These are phyloP conservation scores for Paraconiothyrium sp. DNA, from an alignment of 2,329 filamentous ascomycete genomes.

Conservation along the genomic window DNA sequence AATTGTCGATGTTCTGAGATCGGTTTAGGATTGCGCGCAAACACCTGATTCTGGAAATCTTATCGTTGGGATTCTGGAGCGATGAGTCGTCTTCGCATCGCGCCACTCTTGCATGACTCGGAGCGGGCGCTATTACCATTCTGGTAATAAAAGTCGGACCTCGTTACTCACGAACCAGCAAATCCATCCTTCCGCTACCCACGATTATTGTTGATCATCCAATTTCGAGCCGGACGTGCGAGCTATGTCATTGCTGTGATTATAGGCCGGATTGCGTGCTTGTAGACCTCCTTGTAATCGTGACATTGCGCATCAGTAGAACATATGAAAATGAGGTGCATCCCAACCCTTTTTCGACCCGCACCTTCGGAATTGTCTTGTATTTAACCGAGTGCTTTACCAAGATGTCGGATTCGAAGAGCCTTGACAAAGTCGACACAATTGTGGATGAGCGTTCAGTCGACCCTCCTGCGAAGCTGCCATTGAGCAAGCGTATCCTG, in stretches of 20 bases:
- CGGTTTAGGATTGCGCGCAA: neutral
- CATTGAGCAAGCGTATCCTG: conserved; percentile 17
- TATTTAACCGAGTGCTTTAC: neutral
- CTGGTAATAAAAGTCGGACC: neutral
- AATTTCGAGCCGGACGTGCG: neutral
- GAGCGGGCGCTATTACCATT: neutral
- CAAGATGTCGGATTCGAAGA: conserved; percentile 11
- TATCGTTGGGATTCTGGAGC: neutral
- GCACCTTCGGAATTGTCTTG: neutral
- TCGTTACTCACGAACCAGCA: too few species aligned
- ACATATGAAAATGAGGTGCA: neutral
- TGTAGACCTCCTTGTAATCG: neutral
- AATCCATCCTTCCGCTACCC: neutral
- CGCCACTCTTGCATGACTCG: neutral
- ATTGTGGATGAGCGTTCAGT: neutral
- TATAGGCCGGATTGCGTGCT: conserved; percentile 1
- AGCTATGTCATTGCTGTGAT: neutral
- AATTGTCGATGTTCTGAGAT: neutral
- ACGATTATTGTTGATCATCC: neutral
- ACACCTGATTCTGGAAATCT: neutral
- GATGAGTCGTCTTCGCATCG: neutral
- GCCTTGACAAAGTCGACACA: conserved; percentile 1
- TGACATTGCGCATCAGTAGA: neutral
- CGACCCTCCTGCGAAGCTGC: neutral
- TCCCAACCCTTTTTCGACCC: neutral